Evolutionary conservation across 2,329 filamentous ascomycete species (phyloP).

Genomic region (Magnaporthiopsis rhizophila): DNA sequence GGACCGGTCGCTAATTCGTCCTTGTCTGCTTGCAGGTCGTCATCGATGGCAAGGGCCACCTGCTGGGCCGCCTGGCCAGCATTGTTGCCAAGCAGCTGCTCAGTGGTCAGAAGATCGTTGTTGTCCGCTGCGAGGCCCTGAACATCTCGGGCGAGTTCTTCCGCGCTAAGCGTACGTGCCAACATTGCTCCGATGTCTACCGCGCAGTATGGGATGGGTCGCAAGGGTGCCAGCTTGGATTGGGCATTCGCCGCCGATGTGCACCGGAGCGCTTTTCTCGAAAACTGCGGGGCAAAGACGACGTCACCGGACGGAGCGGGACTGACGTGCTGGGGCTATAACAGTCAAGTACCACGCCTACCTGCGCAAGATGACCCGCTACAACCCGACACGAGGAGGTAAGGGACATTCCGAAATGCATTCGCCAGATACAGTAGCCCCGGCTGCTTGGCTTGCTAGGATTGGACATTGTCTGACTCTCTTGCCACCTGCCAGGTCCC

Average conservation of each 20-base stretch:
- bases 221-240: background rate
- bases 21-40: conserved; percentile 60
- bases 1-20: conserved; percentile 1
- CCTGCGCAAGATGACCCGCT: conserved; percentile 99
- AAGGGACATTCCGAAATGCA: conserved; percentile 39
- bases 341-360: conserved; percentile 99
- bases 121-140: conserved; percentile 97
- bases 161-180: conserved; percentile 95
- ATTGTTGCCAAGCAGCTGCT: conserved; percentile 99
- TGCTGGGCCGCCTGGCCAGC: conserved; percentile 96
- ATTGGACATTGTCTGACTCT: background rate
- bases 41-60: conserved; percentile 99
- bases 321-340: conserved; percentile 20
- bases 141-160: conserved; percentile 99
- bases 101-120: conserved; percentile 97
- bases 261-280: background rate
- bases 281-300: background rate
- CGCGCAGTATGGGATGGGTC: background rate
- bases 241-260: background rate
- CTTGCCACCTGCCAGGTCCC: conserved; percentile 54
- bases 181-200: conserved; percentile 5
- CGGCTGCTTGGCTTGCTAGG: background rate
- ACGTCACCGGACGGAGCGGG: background rate
- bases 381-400: conserved; percentile 98
- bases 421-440: background rate